These are phyloP conservation scores for Mycena vulgaris DNA, from an alignment of 768 basidiomycete genomes.

Conservation along the genomic window DNA sequence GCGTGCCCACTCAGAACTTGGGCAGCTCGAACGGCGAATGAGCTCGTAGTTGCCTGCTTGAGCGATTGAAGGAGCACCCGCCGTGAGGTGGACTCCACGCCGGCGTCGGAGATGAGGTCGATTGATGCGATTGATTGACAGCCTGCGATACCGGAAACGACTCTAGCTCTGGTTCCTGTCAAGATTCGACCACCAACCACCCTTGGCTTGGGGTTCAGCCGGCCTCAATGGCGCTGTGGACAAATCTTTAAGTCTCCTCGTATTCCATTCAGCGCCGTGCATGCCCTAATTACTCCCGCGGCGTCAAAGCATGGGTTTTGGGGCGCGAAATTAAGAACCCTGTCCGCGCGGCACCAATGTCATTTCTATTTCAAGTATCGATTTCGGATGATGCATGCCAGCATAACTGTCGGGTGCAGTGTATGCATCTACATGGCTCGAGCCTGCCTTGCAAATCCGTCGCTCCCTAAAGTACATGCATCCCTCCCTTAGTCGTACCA, in stretches of 20 bases:
- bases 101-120: conserved; percentile 20
- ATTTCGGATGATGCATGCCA: background rate
- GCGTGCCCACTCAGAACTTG: too few relatives aligned
- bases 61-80: background rate
- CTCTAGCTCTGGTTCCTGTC: conserved; percentile 10
- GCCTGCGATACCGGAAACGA: conserved; percentile 5
- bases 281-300: conserved; percentile 16
- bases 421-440: conserved; percentile 11
- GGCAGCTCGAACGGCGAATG: too few relatives aligned
- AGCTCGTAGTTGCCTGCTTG: conserved; percentile 12
- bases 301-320: conserved; percentile 22
- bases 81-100: background rate
- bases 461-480: conserved; percentile 16
- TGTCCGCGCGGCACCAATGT: conserved; percentile 14
- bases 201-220: conserved; percentile 1
- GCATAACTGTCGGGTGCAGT: conserved; percentile 3
- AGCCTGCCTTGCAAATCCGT: conserved; percentile 7
- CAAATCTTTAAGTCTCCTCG: background rate
- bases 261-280: conserved; percentile 12
- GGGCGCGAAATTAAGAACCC: conserved; percentile 1
- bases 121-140: conserved; percentile 21
- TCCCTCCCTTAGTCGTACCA: conserved; percentile 10
- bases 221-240: conserved; percentile 22
- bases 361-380: background rate
- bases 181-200: conserved; percentile 19